Percentiles rank a stretch among this genome's conserved stretches.
phyloP scores from a whole-genome alignment of 371 early-diverging fungal species.

The Mortierella sp. region DNA sequence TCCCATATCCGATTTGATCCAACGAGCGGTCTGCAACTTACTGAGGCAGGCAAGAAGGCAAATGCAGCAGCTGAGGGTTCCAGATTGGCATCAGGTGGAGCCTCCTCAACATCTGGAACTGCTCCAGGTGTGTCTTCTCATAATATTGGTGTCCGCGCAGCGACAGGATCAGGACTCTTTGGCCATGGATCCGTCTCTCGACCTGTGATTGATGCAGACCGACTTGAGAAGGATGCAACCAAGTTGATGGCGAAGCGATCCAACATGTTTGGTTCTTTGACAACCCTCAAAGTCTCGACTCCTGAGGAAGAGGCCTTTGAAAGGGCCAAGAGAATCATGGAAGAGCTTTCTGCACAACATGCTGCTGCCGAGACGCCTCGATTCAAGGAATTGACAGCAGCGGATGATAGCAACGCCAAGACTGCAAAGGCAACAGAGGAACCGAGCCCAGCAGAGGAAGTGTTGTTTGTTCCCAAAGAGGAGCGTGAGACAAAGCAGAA shows the following conservation, averaged over 20 bases:
- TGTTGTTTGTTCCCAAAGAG: slow-evolving; percentile 42
- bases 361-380: slow-evolving; percentile 11
- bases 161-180: slow-evolving; percentile 26
- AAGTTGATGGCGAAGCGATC: slow-evolving; percentile 56
- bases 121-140: too few relatives aligned
- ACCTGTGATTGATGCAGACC: slow-evolving; percentile 54
- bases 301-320: slow-evolving; percentile 25
- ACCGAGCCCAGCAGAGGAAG: slow-evolving; percentile 35
- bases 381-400: slow-evolving; percentile 28
- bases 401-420: slow-evolving; percentile 14
- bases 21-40: slow-evolving; percentile 39
- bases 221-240: slow-evolving; percentile 31
- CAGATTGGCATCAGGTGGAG: background rate
- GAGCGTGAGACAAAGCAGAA: slow-evolving; percentile 52
- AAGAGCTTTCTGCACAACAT: slow-evolving; percentile 36
- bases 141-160: slow-evolving; percentile 4
- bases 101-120: slow-evolving; percentile 8
- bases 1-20: slow-evolving; percentile 42
- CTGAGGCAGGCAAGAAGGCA: slow-evolving; percentile 24
- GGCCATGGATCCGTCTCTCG: slow-evolving; percentile 37
- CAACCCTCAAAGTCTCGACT: background rate
- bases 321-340: slow-evolving; percentile 52
- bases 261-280: slow-evolving; percentile 56
- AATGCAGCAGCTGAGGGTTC: slow-evolving; percentile 8
- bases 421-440: slow-evolving; percentile 17